Percentiles rank a stretch among this genome's conserved stretches.
Conservation (phyloP, 345 rosid species). For the Eucalyptus tenuipes region DNA sequence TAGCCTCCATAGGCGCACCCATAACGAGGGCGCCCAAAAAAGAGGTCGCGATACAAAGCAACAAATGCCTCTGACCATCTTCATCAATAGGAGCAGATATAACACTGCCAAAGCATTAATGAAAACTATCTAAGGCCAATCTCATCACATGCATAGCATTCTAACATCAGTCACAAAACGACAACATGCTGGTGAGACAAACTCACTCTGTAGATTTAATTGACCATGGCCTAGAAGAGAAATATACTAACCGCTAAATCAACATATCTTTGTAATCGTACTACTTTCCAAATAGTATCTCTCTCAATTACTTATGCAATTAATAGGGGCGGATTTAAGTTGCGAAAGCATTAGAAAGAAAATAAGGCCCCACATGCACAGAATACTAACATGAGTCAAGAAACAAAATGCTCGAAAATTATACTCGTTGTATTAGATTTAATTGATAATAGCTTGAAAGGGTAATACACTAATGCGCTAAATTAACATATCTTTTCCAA, state of each 20-base stretch:
- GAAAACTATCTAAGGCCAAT: background rate
- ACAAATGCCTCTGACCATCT: slow-evolving; percentile 53
- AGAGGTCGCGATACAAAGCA: slow-evolving; percentile 22
- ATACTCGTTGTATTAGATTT: background rate
- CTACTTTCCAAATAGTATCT: background rate
- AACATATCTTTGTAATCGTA: background rate
- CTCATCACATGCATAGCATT: background rate
- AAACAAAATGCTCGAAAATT: background rate
- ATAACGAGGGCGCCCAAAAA: too few relatives aligned
- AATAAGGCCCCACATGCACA: background rate
- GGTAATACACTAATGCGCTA: background rate
- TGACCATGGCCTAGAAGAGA: background rate
- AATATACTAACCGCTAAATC: background rate
- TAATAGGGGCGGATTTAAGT: background rate
- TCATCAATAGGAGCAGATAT: slow-evolving; percentile 24
- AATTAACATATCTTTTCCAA: background rate
- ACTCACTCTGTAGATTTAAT: background rate
- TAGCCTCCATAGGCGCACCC: too few relatives aligned
- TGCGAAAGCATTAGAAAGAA: background rate
- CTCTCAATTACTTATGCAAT: background rate
- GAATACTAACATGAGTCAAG: background rate
- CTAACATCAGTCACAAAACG: background rate
- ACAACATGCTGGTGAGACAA: background rate
- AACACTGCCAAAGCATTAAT: slow-evolving; percentile 12
- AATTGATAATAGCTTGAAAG: background rate